These are phyloP conservation scores for Aspergillus sclerotialis DNA, from an alignment of 2,329 filamentous ascomycete genomes.

Conservation along the genomic window DNA sequence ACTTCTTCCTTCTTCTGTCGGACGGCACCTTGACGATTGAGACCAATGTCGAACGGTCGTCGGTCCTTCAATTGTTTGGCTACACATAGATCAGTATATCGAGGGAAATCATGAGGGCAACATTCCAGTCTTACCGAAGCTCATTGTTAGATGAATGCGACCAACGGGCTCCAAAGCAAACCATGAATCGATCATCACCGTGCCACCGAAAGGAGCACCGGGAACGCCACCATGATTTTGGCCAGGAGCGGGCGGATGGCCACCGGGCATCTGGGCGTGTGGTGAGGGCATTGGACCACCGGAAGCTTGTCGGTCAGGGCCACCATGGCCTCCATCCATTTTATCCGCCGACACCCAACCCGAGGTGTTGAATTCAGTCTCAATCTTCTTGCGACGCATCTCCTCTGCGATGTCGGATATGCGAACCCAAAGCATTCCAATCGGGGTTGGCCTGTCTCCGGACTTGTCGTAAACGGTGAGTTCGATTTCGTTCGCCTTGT, in stretches of 20 bases:
- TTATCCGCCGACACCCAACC: constrained; percentile 97
- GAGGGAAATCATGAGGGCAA: not conserved
- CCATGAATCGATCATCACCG: constrained; percentile 72
- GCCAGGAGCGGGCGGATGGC: constrained; percentile 16
- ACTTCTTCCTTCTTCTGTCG: constrained; percentile 97
- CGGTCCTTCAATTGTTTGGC: constrained; percentile 82
- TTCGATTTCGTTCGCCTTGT: constrained; percentile 98
- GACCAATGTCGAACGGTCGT: constrained; percentile 75
- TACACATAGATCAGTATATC: constrained; percentile 22
- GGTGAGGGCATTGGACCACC: constrained; percentile 43
- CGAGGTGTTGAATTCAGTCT: constrained; percentile 86
- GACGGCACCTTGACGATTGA: constrained; percentile 91
- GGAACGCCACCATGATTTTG: constrained; percentile 24
- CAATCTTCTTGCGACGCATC: constrained; percentile 93
- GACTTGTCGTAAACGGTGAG: constrained; percentile 96
- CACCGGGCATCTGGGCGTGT: constrained; percentile 18
- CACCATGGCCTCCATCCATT: constrained; percentile 59
- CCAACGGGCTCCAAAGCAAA: constrained; percentile 94
- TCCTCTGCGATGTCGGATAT: constrained; percentile 97
- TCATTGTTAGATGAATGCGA: constrained; percentile 82
- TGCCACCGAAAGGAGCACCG: constrained; percentile 22
- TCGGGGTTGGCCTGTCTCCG: constrained; percentile 81
- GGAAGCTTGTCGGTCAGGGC: constrained; percentile 44
- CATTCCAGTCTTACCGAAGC: constrained; percentile 54
- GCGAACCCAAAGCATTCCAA: constrained; percentile 90